Evolutionary conservation across 1,284 basidiomycete species (phyloP), one percentile per base, ranked within the genome.

Genomic region (Phylloboletellus chloephorus): DNA sequence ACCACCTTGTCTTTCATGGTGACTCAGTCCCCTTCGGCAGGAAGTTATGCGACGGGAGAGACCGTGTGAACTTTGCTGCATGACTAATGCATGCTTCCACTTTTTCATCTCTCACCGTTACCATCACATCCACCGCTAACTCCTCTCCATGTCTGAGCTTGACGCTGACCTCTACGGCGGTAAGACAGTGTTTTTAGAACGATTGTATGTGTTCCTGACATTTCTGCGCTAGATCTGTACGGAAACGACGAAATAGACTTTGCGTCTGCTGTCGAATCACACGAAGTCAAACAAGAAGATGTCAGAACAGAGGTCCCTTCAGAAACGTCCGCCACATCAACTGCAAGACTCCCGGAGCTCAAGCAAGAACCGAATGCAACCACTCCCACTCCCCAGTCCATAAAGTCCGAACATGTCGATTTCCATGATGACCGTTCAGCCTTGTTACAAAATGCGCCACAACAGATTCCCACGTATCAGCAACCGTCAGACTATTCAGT

Each of bases 111-210:
- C 31, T 63, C 49, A 60, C 64, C 57, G 60, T 54, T 46, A 61
- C 64, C 58, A 59, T 58, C 52, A 57, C 53, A 49, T 65, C 53
- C 54, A 78, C 79, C 79, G 73, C 76, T 11, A 15, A 36, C 43
- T 35, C 30, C 26, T 43, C 39, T 33, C 30, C 41, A 58, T 55
- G 83, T 79, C 83, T 49, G 83, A 87, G 68, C 80, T 87, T 60
- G 86, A 88, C 62, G 81, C 83, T 68, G 85, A 89, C 63, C 72
- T 90, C 47, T 90, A 90, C 56, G 86, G 85, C 56, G 85, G 85
- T 82, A 55, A 39, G 74, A 49, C 12, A 7, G 4, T 22, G 2
- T 2, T 21, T 15, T 12, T 5, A 5, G 1, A 3, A 6, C 9
- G n/a, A 7, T 10, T 4, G 1, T 12, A 2, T 0, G 2, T 1